Conservation (phyloP, 2,329 filamentous ascomycete genomes). For the Cercospora canescens region DNA sequence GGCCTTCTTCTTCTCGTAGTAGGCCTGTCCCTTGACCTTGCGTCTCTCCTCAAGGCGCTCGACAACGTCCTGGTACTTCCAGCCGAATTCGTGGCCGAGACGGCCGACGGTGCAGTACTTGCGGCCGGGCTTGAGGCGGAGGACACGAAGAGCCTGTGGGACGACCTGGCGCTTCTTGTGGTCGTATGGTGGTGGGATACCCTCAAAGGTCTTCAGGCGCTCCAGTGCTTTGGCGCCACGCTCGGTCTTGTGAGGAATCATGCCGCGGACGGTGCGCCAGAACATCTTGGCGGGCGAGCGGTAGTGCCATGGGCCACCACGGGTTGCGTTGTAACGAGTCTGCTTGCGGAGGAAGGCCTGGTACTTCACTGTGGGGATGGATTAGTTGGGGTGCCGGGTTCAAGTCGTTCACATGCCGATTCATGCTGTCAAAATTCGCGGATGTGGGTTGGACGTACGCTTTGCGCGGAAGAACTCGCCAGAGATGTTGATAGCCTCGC, state of each 20-base stretch:
- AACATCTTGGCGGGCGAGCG: slow-evolving; percentile 98
- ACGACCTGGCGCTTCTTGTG: slow-evolving; percentile 99
- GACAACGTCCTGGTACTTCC: slow-evolving; percentile 99
- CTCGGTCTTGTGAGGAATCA: slow-evolving; percentile 99
- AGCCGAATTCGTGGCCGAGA: slow-evolving; percentile 98
- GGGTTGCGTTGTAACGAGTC: slow-evolving; percentile 99
- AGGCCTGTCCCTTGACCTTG: slow-evolving; percentile 98
- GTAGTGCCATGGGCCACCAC: slow-evolving; percentile 99
- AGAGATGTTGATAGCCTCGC: slow-evolving; percentile 99
- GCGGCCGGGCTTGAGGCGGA: slow-evolving; percentile 96
- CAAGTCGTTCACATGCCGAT: slow-evolving; percentile 3
- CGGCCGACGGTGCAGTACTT: slow-evolving; percentile 99
- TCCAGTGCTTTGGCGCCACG: slow-evolving; percentile 95
- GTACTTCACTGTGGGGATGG: slow-evolving; percentile 84
- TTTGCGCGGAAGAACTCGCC: slow-evolving; percentile 99
- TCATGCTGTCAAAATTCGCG: neutral
- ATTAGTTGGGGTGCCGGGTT: slow-evolving; percentile 5
- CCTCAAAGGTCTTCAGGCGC: slow-evolving; percentile 99
- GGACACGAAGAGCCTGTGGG: slow-evolving; percentile 93
- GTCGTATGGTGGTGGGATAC: slow-evolving; percentile 97
- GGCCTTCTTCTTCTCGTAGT: slow-evolving; percentile 99
- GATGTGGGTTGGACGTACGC: slow-evolving; percentile 70
- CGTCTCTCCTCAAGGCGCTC: slow-evolving; percentile 97
- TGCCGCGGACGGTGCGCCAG: slow-evolving; percentile 99
- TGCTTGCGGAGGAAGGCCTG: slow-evolving; percentile 99